Conservation (phyloP, 352 stramenopile genomes). For the Phytophthora meadii region DNA sequence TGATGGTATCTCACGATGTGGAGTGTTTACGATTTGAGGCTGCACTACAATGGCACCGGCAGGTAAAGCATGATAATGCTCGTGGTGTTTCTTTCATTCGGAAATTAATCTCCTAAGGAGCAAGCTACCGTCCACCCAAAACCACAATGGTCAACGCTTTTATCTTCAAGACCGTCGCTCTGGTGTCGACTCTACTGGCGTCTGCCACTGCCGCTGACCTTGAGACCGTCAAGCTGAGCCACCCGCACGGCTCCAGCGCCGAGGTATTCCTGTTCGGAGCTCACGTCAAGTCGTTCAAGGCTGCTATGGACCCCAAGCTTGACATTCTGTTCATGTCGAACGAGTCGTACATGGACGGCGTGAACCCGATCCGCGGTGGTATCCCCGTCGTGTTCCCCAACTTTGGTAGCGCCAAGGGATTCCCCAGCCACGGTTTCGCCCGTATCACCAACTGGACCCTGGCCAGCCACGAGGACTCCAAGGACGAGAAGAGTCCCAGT, state of each 20-base stretch:
- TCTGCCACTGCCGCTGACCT: slow-evolving; percentile 50
- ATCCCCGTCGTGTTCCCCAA: slow-evolving; percentile 93
- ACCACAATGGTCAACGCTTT: slow-evolving; percentile 20
- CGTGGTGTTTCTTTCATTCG: slow-evolving; percentile 17
- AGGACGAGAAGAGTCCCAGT: slow-evolving; percentile 13
- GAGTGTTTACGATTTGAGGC: slow-evolving; percentile 16
- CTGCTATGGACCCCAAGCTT: slow-evolving; percentile 26
- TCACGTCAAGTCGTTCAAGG: slow-evolving; percentile 76
- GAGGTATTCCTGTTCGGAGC: slow-evolving; percentile 83
- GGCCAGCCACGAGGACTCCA: slow-evolving; percentile 12
- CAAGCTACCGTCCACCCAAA: slow-evolving; percentile 9
- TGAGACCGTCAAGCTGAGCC: slow-evolving; percentile 52
- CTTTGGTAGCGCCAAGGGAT: slow-evolving; percentile 70
- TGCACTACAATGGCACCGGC: background rate
- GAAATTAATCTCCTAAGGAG: slow-evolving; percentile 22
- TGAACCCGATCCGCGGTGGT: slow-evolving; percentile 90
- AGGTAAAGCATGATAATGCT: background rate
- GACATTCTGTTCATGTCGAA: slow-evolving; percentile 89
- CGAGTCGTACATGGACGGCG: slow-evolving; percentile 79
- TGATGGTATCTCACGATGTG: slow-evolving; percentile 32
- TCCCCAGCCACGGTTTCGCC: slow-evolving; percentile 90
- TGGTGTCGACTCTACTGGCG: slow-evolving; percentile 27
- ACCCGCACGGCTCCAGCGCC: slow-evolving; percentile 65
- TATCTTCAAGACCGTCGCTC: slow-evolving; percentile 26
- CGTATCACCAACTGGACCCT: slow-evolving; percentile 59